Evolutionary conservation across 768 basidiomycete genomes (phyloP), one percentile per base, ranked within the genome.

Genomic region (Leucocoprinus leucothites): DNA sequence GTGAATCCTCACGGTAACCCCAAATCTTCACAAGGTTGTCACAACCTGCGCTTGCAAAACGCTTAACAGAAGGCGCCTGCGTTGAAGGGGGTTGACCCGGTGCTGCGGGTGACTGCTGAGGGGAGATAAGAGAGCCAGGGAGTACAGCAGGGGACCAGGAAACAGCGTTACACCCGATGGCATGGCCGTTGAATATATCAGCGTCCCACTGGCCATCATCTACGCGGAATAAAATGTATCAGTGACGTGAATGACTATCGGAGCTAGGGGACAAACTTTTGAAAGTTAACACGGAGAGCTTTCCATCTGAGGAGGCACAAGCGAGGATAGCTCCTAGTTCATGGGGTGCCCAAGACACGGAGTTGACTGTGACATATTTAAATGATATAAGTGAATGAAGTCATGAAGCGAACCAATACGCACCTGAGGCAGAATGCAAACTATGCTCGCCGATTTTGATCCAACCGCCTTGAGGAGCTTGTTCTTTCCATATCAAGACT

Each of bases 281-380:
- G 78, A 98, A 98, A 6, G 90, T 90, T 52, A 99, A 76, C 35
- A 99, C 94, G 8, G 96, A 98, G 40, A 99, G 81, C 68, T 95
- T 96, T 59, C 96, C 95, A 69, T 99, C 97, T 1, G 93, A 96
- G 19, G 92, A 95, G 1, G 96, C 96, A 65, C 97, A 99, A 3
- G 94, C 96, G 38, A 98, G 80, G 59, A 98, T 95, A 1, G 97
- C 93, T 31, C 96, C 97, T 13, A 98, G 82, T 67, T 98, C 96
- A 63, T 97, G 94, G 1, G 97, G 94, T n/a, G 96, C 96, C 97
- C 97, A 99, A 0, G 93, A 92, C 19, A 98, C 89, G 1, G 95
- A 95, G 74, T 99, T 99, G 47, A 98, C 96, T 96, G 43, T 3
- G 8, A 46, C 34, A 31, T 11, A 26, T 34, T 25, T n/a, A 42